Conservation (phyloP, 768 basidiomycete genomes). For the Rhodocollybia butyracea region DNA sequence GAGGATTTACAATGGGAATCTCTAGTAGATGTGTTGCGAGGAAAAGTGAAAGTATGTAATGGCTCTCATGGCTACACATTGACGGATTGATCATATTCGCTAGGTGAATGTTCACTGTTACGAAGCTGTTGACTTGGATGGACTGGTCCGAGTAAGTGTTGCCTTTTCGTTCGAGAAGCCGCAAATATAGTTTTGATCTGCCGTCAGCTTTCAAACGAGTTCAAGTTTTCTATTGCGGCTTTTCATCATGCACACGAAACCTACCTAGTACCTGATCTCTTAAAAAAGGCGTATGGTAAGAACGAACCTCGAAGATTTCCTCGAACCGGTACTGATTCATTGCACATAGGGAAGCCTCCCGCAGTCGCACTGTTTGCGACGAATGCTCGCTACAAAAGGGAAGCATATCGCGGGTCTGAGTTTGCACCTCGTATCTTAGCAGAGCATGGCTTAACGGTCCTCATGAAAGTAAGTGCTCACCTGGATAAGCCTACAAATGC, state of each 20-base stretch:
- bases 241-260: constrained; percentile 60
- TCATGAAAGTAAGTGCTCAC: constrained; percentile 44
- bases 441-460: constrained; percentile 47
- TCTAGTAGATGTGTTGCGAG: constrained; percentile 73
- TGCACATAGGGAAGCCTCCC: constrained; percentile 41
- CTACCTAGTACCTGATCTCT: constrained; percentile 55
- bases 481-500: not conserved
- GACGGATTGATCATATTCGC: no score
- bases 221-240: constrained; percentile 39
- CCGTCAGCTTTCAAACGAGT: constrained; percentile 41
- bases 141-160: constrained; percentile 59
- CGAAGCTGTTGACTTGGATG: constrained; percentile 67
- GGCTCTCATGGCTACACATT: not conserved
- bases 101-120: constrained; percentile 58
- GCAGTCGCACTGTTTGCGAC: constrained; percentile 55
- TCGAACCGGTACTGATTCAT: not conserved
- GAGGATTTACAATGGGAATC: constrained; percentile 77
- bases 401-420: constrained; percentile 60
- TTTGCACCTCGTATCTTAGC: constrained; percentile 49
- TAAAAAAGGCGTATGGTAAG: constrained; percentile 49
- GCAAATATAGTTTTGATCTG: no score
- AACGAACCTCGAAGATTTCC: not conserved
- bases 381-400: constrained; percentile 44
- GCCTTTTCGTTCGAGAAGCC: no score
- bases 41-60: constrained; percentile 63